Conservation (phyloP, 176 grass and related monocot genomes). For the Musa acuminata region DNA sequence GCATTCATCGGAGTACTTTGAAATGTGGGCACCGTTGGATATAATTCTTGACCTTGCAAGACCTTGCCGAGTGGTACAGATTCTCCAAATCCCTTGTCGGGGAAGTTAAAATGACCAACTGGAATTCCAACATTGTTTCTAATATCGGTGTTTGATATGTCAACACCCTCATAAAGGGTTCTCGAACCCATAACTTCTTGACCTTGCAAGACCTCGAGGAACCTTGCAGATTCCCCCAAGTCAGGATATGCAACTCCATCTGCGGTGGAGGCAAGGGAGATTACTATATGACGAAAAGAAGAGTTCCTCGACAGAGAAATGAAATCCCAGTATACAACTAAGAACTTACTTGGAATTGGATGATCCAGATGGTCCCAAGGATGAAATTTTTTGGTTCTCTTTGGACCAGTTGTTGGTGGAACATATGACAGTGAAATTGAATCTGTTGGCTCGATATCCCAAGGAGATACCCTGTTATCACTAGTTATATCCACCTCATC, state of each 20-base stretch:
- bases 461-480: conserved; percentile 71
- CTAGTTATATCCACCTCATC: conserved; percentile 30
- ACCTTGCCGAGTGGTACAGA: conserved; percentile 75
- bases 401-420: conserved; percentile 42
- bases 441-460: conserved; percentile 69
- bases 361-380: conserved; percentile 34
- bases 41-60: conserved; percentile 99
- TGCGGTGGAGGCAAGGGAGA: conserved; percentile 6
- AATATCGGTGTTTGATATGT: not conserved
- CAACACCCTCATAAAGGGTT: not conserved
- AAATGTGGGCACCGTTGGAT: conserved; percentile 27
- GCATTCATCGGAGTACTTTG: conserved; percentile 28
- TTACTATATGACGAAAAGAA: not conserved
- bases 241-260: conserved; percentile 61
- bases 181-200: conserved; percentile 49
- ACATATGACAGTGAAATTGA: conserved; percentile 24
- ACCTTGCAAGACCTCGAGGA: conserved; percentile 99
- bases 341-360: conserved; percentile 34
- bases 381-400: conserved; percentile 61
- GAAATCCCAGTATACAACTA: too few species aligned
- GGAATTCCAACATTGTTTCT: not conserved
- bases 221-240: conserved; percentile 55
- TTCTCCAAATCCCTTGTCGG: conserved; percentile 34
- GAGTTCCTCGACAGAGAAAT: not conserved
- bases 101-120: not conserved